These are phyloP conservation scores for Xylariales sp. DNA, from an alignment of 2,329 filamentous ascomycete genomes.

Conservation along the genomic window DNA sequence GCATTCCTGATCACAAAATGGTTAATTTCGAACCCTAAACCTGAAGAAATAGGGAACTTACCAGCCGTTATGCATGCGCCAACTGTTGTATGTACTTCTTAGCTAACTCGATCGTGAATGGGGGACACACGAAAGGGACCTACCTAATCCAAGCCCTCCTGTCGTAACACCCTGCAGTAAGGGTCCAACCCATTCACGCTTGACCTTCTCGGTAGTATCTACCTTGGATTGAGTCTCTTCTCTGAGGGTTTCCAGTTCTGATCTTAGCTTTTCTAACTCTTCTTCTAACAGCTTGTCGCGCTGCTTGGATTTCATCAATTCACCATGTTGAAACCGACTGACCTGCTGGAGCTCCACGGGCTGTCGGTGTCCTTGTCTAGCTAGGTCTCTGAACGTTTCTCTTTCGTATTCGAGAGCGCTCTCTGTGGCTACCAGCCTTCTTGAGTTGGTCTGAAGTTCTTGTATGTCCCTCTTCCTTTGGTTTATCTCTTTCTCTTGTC, in stretches of 20 bases:
- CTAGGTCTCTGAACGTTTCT: neutral
- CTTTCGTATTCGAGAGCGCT: neutral
- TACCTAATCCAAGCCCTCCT: conserved; percentile 21
- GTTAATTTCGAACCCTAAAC: too few relatives aligned
- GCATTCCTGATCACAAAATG: too few relatives aligned
- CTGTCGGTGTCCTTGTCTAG: neutral
- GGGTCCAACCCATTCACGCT: conserved; percentile 17
- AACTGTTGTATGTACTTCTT: neutral
- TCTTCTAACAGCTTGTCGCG: neutral
- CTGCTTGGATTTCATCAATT: neutral
- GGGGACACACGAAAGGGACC: neutral
- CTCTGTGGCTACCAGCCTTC: neutral
- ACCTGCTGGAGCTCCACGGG: neutral
- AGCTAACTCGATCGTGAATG: neutral
- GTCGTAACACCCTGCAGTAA: neutral
- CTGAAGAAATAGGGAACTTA: conserved; percentile 3
- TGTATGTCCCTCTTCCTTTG: neutral
- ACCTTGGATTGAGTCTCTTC: conserved; percentile 14
- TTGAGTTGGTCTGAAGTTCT: neutral
- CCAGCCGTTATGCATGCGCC: conserved; percentile 25
- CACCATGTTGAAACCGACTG: neutral
- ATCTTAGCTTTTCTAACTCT: conserved; percentile 15
- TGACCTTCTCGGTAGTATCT: conserved; percentile 18
- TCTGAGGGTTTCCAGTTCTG: conserved; percentile 13
- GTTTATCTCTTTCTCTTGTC: neutral